Evolutionary conservation across 2,329 filamentous ascomycete genomes (phyloP).

Genomic region (Seiridium unicorne): DNA sequence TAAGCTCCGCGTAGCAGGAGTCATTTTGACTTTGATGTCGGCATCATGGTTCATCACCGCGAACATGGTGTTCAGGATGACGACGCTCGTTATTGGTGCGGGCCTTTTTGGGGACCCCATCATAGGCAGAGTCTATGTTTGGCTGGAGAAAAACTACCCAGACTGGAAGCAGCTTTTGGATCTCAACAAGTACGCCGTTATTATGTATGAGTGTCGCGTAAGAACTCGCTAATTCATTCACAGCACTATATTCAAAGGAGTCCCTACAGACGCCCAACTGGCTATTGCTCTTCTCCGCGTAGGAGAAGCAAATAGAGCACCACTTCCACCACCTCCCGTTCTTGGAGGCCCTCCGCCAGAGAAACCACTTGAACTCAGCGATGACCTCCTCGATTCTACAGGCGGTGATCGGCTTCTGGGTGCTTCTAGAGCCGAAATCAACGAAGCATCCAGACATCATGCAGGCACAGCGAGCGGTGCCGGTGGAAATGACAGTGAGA

Average conservation of each 20-base stretch:
- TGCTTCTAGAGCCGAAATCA: not conserved
- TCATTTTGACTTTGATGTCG: not conserved
- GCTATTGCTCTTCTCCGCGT: constrained; percentile 65
- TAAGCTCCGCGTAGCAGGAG: not conserved
- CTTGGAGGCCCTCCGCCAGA: not conserved
- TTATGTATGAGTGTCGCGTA: not conserved
- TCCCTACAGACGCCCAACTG: constrained; percentile 69
- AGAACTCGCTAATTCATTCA: not conserved
- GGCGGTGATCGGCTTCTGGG: not conserved
- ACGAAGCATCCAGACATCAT: not conserved
- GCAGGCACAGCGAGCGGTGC: not conserved
- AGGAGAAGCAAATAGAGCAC: constrained; percentile 66
- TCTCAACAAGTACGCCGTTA: not conserved
- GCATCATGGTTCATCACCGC: not conserved
- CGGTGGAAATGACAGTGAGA: not conserved
- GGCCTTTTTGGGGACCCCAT: not conserved
- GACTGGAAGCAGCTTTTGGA: not conserved
- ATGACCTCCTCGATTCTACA: not conserved
- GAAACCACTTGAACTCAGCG: not conserved
- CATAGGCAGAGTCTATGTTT: not conserved
- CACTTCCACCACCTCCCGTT: constrained; percentile 45
- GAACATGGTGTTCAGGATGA: constrained; percentile 11
- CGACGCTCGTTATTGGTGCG: constrained; percentile 25
- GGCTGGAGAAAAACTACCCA: not conserved
- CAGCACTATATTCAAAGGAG: constrained; percentile 64